Base-by-base conservation (phyloP, 2,329 filamentous ascomycete genomes). In the Emmonsiellopsis sp. region DNA sequence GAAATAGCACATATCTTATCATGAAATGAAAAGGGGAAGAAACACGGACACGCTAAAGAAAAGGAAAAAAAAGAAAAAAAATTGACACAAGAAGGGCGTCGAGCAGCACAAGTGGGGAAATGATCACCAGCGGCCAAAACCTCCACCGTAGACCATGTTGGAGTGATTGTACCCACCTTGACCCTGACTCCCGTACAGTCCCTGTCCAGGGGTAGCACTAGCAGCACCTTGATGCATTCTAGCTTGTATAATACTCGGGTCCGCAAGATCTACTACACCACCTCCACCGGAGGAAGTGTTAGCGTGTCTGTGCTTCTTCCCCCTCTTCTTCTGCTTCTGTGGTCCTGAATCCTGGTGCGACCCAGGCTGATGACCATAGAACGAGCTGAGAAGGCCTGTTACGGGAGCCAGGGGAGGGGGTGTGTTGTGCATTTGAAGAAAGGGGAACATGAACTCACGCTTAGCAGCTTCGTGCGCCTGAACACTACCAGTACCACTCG, bases 231-330 rank as follows among this genome's bases (percentile, higher is more conserved):
- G 88, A 76, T 94, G 91, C 81, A 95, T 87, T 82, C 91, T 88
- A 74, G 89, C 89, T 80, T 95, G 91, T 81, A 97, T 85, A 82
- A 96, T 96, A 82, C 89, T 95, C 82, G 92, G 92, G 89, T 97
- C 91, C 81, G 88, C 89, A 91, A 95, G 89, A 94, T 97, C 91
- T 80, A 94, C 91, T 92, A 96, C 84, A 80, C 88, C 91, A 56
- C 57, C 91, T 84, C 90, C 91, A 84, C 90, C 95, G 85, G 92
- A 97, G 88, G 91, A 95, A 92, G 92, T 96, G 89, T 96, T 95
- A 93, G 90, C 92, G 86, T 96, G 91, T 85, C 91, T 94, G 82
- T 96, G 92, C 89, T 96, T 96, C 85, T 95, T 96, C 80, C 90
- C 90, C 89, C 95, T 95, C 84, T 95, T 96, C 86, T 95, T 95